These are phyloP conservation scores for Dalbergia cochinchinensis DNA, from an alignment of 306 rosid species.

Conservation along the genomic window DNA sequence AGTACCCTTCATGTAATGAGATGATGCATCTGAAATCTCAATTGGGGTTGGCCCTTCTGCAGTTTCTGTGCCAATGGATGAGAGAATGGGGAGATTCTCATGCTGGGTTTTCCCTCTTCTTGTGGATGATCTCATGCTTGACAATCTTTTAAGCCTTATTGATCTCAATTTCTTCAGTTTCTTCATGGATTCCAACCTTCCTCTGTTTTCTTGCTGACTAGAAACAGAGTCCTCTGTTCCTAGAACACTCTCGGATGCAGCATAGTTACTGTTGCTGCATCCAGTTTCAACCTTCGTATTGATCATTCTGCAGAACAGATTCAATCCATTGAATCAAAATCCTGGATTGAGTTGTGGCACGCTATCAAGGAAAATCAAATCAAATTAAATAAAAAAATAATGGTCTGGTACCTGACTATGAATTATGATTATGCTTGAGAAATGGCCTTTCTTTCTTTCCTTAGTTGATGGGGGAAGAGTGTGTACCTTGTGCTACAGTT, in stretches of 20 bases:
- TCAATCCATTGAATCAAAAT: constrained; percentile 9
- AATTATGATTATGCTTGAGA: constrained; percentile 33
- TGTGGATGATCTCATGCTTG: constrained; percentile 58
- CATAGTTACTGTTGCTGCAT: constrained; percentile 20
- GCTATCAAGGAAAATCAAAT: neutral
- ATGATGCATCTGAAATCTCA: constrained; percentile 53
- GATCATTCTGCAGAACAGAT: constrained; percentile 42
- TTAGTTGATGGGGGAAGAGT: neutral
- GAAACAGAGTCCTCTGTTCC: constrained; percentile 45
- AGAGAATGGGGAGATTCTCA: constrained; percentile 42
- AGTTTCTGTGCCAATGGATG: constrained; percentile 40
- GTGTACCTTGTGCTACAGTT: constrained; percentile 20
- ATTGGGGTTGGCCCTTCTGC: constrained; percentile 44
- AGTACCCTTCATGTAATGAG: constrained; percentile 65
- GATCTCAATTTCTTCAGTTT: constrained; percentile 68
- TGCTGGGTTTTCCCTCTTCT: constrained; percentile 48
- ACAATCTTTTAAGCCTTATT: constrained; percentile 63
- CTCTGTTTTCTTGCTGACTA: constrained; percentile 38
- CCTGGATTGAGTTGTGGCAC: neutral
- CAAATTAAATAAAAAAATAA: neutral
- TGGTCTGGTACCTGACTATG: constrained; percentile 28
- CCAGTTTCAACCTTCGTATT: constrained; percentile 37
- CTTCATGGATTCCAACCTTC: constrained; percentile 55
- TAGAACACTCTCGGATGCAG: constrained; percentile 44
- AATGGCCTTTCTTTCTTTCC: neutral